Base-by-base conservation (phyloP, 768 basidiomycete genomes). In the Agrocybe praecox region DNA sequence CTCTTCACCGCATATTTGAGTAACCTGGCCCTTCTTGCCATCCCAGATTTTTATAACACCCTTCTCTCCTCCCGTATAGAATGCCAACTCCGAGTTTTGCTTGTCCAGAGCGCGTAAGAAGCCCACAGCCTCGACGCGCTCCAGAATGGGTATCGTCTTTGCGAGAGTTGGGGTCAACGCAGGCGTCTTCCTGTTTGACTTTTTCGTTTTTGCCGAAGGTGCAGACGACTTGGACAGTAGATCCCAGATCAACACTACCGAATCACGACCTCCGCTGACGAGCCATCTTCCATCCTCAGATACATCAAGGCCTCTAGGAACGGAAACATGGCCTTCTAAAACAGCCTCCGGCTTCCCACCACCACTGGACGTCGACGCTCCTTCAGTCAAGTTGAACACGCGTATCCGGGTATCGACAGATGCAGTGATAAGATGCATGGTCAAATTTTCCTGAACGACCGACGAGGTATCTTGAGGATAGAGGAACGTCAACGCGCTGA, bases 281-380 rank as follows among this genome's bases (percentile, higher is more conserved):
- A 97, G 81, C 89, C 90, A 96, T 66, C 86, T 85, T 12, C 96
- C 96, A 67, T 98, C 95, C 7, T 70, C 67, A 4, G 90, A 90
- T 21, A 95, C 84, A 64, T 91, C 94, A 36, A 98, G 78, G 7
- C 94, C 95, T 54, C 97, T 80, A 10, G 96, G 95, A 34, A 98
- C 96, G 34, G 92, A 95, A 42, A 92, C 90, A 71, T 99, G 97
- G 0, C 96, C 97, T 64, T 98, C 96, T 17, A 99, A 77, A n/a
- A 96, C 80, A 11, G 87, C 87, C 56, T 88, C 76, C 44, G 93
- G 85, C 70, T 89, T 85, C 53, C 84, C 77, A 17, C 77, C 74
- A 34, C 81, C 79, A 49, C 80, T 77, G 17, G 81, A 77, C 17
- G 83, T 82, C 26, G 86, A 81, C 17, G 81, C 75, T n/a, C 76